phyloP scores from a whole-genome alignment of 2,329 filamentous ascomycete species.

The Dothideomycetes sp. region DNA sequence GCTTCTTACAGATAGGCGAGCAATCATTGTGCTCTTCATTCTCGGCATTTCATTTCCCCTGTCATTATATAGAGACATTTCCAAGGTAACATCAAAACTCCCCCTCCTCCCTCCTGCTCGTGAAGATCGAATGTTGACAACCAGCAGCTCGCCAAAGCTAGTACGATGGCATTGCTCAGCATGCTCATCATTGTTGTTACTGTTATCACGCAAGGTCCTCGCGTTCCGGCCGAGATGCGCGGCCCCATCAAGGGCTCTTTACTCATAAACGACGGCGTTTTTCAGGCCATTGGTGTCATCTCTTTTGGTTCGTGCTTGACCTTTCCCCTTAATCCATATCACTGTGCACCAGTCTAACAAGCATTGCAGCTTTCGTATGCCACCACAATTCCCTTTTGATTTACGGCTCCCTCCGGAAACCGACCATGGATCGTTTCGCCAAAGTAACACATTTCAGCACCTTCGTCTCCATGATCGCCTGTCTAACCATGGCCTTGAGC shows the following conservation, averaged over 20 bases:
- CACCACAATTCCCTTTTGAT: conserved; percentile 96
- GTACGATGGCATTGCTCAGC: conserved; percentile 80
- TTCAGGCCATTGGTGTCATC: conserved; percentile 94
- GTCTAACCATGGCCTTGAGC: conserved; percentile 73
- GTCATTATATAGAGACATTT: conserved; percentile 90
- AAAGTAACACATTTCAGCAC: conserved; percentile 92
- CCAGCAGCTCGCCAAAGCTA: conserved; percentile 79
- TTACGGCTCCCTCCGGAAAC: conserved; percentile 87
- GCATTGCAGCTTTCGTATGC: conserved; percentile 50
- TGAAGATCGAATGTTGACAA: conserved; percentile 20
- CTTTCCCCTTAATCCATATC: too few species aligned
- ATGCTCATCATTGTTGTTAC: conserved; percentile 86
- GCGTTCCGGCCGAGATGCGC: conserved; percentile 59
- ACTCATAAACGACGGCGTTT: conserved; percentile 77
- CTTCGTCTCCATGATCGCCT: conserved; percentile 80
- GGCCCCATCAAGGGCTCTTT: conserved; percentile 61
- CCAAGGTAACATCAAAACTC: conserved; percentile 54
- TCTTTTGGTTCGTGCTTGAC: conserved; percentile 91
- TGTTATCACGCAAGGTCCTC: conserved; percentile 71
- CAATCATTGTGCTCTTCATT: conserved; percentile 79
- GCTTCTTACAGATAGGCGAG: conserved; percentile 68
- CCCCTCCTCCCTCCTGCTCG: background rate
- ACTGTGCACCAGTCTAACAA: background rate
- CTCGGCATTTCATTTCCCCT: conserved; percentile 81
- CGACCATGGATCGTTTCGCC: conserved; percentile 90